A percentile compares a stretch with the other conserved stretches of the same genome.
Conservation (phyloP, 345 rosid species). For the Nasturtium officinale region DNA sequence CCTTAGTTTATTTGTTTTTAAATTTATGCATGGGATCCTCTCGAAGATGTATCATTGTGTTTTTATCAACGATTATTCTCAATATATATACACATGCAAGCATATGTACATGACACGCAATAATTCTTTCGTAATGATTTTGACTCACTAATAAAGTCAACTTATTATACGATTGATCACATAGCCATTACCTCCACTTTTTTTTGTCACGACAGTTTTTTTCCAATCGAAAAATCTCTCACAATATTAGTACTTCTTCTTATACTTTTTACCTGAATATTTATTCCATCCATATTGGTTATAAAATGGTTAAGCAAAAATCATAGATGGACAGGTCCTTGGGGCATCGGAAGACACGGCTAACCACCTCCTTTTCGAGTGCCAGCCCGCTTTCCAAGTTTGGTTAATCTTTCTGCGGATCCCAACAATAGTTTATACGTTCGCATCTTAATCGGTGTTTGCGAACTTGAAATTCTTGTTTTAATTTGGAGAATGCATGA, state of each 20-base stretch:
- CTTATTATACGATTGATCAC: conserved; percentile 12
- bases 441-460: too few species aligned
- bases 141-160: conserved; percentile 34
- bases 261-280: not conserved
- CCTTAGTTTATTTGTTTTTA: not conserved
- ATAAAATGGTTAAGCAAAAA: not conserved
- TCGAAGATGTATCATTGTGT: conserved; percentile 33
- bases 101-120: conserved; percentile 21
- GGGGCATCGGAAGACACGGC: too few species aligned
- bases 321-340: too few species aligned
- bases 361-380: too few species aligned
- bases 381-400: too few species aligned
- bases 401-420: too few species aligned
- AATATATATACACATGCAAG: conserved; percentile 13
- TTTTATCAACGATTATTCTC: conserved; percentile 14
- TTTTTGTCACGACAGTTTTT: too few species aligned
- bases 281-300: not conserved
- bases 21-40: conserved; percentile 42
- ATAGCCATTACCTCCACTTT: conserved; percentile 12
- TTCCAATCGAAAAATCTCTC: not conserved
- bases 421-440: too few species aligned
- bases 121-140: conserved; percentile 32
- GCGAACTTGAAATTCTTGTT: too few species aligned
- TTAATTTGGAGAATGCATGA: too few species aligned
- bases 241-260: not conserved